Evolutionary conservation across 768 basidiomycete genomes (phyloP).

Genomic region (Tylopilus plumbeoviolaceoides): DNA sequence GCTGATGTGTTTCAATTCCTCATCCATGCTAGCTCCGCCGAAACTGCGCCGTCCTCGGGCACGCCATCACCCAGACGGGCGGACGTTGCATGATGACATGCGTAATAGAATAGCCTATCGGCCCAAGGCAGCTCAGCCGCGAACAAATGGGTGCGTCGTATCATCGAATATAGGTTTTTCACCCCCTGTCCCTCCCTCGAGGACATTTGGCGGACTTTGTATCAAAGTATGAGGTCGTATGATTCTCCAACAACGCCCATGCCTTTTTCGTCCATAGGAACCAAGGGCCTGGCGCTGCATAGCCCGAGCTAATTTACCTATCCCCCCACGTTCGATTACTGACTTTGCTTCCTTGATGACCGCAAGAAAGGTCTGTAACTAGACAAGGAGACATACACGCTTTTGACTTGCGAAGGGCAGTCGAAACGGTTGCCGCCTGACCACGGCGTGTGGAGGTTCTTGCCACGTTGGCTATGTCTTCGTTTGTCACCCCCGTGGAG

Average conservation of each 20-base stretch:
- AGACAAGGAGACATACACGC: not conserved
- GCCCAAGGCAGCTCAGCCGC: not conserved
- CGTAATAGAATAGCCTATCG: not conserved
- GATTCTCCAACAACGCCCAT: not conserved
- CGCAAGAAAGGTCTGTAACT: conserved; percentile 1
- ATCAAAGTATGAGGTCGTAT: not conserved
- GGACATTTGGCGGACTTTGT: not conserved
- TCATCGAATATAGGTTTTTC: not conserved
- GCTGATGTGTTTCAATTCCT: not conserved
- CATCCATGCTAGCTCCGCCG: conserved; percentile 1
- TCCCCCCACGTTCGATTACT: not conserved
- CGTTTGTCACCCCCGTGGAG: too few relatives aligned
- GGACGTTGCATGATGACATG: not conserved
- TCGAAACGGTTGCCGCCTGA: not conserved
- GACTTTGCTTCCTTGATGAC: conserved; percentile 15
- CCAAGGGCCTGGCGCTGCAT: not conserved
- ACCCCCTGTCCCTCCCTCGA: not conserved
- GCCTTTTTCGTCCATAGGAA: conserved; percentile 3
- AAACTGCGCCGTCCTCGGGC: not conserved
- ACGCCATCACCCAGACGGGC: not conserved
- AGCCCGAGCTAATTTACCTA: conserved; percentile 1
- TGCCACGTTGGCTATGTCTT: not conserved
- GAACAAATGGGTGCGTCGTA: not conserved
- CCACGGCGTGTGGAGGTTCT: not conserved
- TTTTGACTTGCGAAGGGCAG: not conserved